A percentile compares a stretch with the other conserved stretches of the same genome.
These are phyloP conservation scores for Phlegmacium glaucopus DNA, from an alignment of 768 basidiomycete species.

Conservation along the genomic window DNA sequence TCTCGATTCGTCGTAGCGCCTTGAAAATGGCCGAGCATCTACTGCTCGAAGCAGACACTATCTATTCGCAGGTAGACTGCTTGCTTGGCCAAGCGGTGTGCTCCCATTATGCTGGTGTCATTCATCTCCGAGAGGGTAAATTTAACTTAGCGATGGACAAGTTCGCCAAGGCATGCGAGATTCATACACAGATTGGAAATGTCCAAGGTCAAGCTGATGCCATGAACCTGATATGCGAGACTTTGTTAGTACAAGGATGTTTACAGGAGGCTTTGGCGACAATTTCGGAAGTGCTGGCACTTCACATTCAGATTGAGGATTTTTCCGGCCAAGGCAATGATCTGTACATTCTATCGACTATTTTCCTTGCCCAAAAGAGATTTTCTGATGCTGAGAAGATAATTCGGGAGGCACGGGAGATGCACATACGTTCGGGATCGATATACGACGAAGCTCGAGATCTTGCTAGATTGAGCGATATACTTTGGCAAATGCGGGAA, in stretches of 20 bases:
- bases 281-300: slow-evolving; percentile 10
- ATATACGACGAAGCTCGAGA: slow-evolving; percentile 13
- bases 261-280: slow-evolving; percentile 12
- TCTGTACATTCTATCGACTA: slow-evolving; percentile 21
- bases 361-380: too few relatives aligned
- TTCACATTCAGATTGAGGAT: slow-evolving; percentile 19
- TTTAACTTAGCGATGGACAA: slow-evolving; percentile 10
- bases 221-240: slow-evolving; percentile 13
- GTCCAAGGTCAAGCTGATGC: slow-evolving; percentile 16
- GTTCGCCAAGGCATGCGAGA: slow-evolving; percentile 7
- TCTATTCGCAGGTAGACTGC: too few relatives aligned
- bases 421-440: slow-evolving; percentile 12
- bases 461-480: slow-evolving; percentile 17
- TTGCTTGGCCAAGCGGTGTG: slow-evolving; percentile 17
- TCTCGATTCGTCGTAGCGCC: too few relatives aligned
- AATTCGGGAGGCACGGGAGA: slow-evolving; percentile 13
- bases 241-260: slow-evolving; percentile 6
- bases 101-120: slow-evolving; percentile 13
- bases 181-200: slow-evolving; percentile 3
- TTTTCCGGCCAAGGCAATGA: slow-evolving; percentile 23
- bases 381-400: too few relatives aligned
- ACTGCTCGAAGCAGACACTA: too few relatives aligned
- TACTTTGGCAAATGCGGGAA: slow-evolving; percentile 12
- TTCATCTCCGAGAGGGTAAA: slow-evolving; percentile 6
- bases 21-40: too few relatives aligned